Conservation (phyloP, 2,329 filamentous ascomycete species). For the Pseudogymnoascus sp. region DNA sequence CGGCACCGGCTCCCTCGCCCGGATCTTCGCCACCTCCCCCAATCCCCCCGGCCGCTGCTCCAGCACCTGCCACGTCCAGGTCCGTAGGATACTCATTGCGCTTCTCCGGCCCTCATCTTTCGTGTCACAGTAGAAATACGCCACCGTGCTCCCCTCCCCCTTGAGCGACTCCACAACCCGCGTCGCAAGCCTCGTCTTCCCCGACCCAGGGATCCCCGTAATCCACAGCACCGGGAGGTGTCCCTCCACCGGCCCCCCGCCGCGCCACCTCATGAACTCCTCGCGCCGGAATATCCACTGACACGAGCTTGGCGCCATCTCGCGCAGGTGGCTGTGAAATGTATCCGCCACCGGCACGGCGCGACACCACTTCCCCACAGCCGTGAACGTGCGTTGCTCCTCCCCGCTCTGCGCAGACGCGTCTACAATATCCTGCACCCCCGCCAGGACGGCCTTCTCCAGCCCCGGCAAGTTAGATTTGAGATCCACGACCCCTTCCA, state of each 20-base stretch:
- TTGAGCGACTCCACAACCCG: background rate
- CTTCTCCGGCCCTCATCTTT: background rate
- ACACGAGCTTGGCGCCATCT: background rate
- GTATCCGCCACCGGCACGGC: constrained; percentile 2
- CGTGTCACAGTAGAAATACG: background rate
- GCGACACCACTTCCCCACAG: background rate
- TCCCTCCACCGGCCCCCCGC: background rate
- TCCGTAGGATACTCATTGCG: background rate
- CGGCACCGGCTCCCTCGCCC: background rate
- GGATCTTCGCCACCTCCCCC: background rate
- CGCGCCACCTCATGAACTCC: background rate
- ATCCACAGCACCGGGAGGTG: background rate
- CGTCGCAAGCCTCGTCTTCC: background rate
- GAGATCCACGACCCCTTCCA: background rate
- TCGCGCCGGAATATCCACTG: background rate
- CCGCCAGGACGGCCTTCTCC: background rate
- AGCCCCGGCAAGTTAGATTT: background rate
- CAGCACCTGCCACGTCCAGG: background rate
- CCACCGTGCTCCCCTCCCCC: background rate
- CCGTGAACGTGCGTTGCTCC: background rate
- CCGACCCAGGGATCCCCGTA: background rate
- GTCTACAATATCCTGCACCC: background rate
- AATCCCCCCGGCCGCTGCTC: background rate
- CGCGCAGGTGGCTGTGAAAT: background rate
- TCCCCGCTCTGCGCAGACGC: background rate